Percentiles rank a stretch among this genome's conserved stretches.
Evolutionary conservation across 208 protist genomes (phyloP).

Genomic region (Crithidia bombi): DNA sequence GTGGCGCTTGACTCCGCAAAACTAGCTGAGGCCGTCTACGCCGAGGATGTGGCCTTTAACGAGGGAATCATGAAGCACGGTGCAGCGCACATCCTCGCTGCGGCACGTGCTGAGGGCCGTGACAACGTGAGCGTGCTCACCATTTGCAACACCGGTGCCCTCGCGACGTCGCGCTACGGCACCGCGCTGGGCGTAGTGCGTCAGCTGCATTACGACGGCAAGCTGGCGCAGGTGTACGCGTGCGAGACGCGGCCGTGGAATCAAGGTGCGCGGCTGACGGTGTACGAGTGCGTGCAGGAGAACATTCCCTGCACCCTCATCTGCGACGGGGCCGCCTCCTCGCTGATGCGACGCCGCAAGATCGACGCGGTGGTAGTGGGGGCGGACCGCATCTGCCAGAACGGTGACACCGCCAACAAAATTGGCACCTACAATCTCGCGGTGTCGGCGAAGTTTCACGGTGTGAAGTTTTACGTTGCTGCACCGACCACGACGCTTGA

Average conservation of each 20-base stretch:
- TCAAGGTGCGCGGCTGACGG: constrained; percentile 94
- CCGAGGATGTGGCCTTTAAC: constrained; percentile 91
- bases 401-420: constrained; percentile 97
- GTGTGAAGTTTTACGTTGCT: constrained; percentile 93
- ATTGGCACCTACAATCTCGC: constrained; percentile 96
- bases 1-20: constrained; percentile 65
- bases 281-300: constrained; percentile 95
- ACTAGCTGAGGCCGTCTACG: constrained; percentile 88
- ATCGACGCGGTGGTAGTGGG: constrained; percentile 94
- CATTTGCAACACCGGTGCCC: constrained; percentile 96
- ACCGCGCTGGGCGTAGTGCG: constrained; percentile 95
- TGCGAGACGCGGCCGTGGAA: constrained; percentile 96
- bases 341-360: constrained; percentile 58
- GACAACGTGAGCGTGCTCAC: constrained; percentile 79
- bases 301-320: constrained; percentile 93
- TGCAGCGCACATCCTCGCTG: constrained; percentile 72
- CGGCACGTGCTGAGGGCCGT: constrained; percentile 28
- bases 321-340: constrained; percentile 88
- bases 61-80: constrained; percentile 92
- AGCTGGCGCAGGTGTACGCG: constrained; percentile 90
- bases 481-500: constrained; percentile 93
- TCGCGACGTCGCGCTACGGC: constrained; percentile 93
- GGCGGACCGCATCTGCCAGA: constrained; percentile 94
- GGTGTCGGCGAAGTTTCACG: constrained; percentile 89
- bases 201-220: constrained; percentile 76